Evolutionary conservation across 768 basidiomycete genomes (phyloP).

Genomic region (Glaciozyma antarctica): DNA sequence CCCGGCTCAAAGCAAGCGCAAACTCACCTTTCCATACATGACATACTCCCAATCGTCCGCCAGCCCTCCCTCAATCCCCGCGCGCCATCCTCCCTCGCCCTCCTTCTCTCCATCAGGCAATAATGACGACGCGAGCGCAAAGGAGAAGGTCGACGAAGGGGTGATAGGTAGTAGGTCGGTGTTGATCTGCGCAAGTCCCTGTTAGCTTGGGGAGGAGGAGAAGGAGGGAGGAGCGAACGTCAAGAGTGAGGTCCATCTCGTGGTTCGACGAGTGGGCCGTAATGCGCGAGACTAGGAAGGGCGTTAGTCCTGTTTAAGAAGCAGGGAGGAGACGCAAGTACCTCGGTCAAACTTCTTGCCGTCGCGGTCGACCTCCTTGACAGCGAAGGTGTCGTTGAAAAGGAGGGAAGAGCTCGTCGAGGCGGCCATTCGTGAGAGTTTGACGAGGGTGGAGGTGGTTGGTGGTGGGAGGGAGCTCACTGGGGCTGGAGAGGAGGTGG

Average conservation of each 20-base stretch:
- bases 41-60: slow-evolving; percentile 98
- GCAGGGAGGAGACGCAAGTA: slow-evolving; percentile 41
- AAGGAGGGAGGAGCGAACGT: slow-evolving; percentile 46
- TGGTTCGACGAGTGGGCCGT: slow-evolving; percentile 82
- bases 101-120: slow-evolving; percentile 45
- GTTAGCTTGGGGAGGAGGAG: background rate
- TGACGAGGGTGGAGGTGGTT: background rate
- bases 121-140: slow-evolving; percentile 77
- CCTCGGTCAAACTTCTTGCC: slow-evolving; percentile 98
- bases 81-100: slow-evolving; percentile 47
- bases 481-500: no score
- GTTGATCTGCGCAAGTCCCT: slow-evolving; percentile 45
- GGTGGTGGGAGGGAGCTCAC: background rate
- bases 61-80: slow-evolving; percentile 61
- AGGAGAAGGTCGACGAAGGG: slow-evolving; percentile 60
- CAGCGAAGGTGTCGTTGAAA: slow-evolving; percentile 88
- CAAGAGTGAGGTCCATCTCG: slow-evolving; percentile 83
- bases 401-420: slow-evolving; percentile 46
- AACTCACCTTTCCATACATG: slow-evolving; percentile 87
- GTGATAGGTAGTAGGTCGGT: slow-evolving; percentile 74
- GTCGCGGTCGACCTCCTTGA: slow-evolving; percentile 67
- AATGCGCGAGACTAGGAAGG: slow-evolving; percentile 68
- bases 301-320: background rate
- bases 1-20: background rate
- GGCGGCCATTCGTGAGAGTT: slow-evolving; percentile 11